Conservation (phyloP, 1,284 basidiomycete species). For the Microbotryum violaceum region DNA sequence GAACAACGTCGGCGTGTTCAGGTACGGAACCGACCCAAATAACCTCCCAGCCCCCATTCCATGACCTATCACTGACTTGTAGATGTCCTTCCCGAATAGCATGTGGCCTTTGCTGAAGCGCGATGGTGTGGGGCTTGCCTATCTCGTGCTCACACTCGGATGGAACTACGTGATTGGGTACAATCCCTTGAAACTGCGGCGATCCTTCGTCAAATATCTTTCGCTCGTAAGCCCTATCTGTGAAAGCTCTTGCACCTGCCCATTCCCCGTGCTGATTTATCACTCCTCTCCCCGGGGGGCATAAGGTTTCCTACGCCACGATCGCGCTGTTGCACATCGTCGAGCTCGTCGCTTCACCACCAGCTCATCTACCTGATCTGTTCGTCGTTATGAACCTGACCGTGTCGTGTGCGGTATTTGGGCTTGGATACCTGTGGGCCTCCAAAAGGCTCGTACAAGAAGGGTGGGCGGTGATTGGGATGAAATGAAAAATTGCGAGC, state of each 20-base stretch:
- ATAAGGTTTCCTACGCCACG: conserved; percentile 56
- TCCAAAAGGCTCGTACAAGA: conserved; percentile 20
- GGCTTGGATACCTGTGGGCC: conserved; percentile 47
- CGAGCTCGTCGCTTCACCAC: conserved; percentile 57
- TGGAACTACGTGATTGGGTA: conserved; percentile 82
- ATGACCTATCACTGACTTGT: background rate
- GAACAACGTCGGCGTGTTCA: conserved; percentile 82
- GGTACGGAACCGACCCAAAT: conserved; percentile 47
- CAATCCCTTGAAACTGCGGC: conserved; percentile 42
- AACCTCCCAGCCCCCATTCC: background rate
- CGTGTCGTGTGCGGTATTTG: conserved; percentile 70
- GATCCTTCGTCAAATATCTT: conserved; percentile 51
- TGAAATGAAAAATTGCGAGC: background rate
- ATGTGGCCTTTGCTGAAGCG: conserved; percentile 82
- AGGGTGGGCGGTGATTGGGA: conserved; percentile 22
- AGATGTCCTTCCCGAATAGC: conserved; percentile 44
- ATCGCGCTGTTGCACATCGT: conserved; percentile 55
- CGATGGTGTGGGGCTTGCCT: conserved; percentile 71
- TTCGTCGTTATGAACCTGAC: conserved; percentile 78
- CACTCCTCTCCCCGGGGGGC: background rate
- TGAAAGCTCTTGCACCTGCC: no score
- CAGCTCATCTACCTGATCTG: conserved; percentile 71
- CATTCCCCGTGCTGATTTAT: conserved; percentile 2
- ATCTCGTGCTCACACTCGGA: conserved; percentile 55
- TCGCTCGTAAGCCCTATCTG: conserved; percentile 51